Evolutionary conservation across 352 stramenopile genomes (phyloP).

Genomic region (Peronospora destructor): DNA sequence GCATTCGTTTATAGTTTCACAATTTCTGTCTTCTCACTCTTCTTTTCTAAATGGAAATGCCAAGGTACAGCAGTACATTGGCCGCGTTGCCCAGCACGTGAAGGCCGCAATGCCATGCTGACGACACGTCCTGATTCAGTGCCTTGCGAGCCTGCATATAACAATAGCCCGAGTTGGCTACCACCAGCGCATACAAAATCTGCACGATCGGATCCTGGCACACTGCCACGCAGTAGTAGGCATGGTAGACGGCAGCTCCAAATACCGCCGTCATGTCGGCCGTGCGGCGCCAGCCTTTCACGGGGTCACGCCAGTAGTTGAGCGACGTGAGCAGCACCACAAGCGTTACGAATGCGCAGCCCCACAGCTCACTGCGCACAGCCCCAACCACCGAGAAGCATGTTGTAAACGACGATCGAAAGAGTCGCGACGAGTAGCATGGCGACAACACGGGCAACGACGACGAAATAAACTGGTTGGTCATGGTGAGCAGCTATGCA

Average conservation of each 20-base stretch:
- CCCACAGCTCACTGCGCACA: slow-evolving; percentile 50
- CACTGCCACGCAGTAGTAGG: slow-evolving; percentile 55
- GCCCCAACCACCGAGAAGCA: slow-evolving; percentile 54
- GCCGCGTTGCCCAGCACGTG: slow-evolving; percentile 69
- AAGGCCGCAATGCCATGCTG: slow-evolving; percentile 71
- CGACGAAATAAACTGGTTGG: slow-evolving; percentile 1
- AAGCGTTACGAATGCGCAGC: slow-evolving; percentile 50
- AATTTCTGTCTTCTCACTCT: slow-evolving; percentile 5
- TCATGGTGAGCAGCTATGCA: background rate
- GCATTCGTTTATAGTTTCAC: background rate
- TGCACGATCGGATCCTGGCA: slow-evolving; percentile 54
- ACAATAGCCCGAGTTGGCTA: slow-evolving; percentile 66
- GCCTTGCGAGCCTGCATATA: slow-evolving; percentile 60
- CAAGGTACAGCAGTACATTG: slow-evolving; percentile 73
- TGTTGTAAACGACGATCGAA: slow-evolving; percentile 68
- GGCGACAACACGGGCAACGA: slow-evolving; percentile 49
- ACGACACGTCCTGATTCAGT: slow-evolving; percentile 57
- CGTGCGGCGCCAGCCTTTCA: slow-evolving; percentile 65
- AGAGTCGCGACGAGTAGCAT: slow-evolving; percentile 58
- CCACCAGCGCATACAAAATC: slow-evolving; percentile 49
- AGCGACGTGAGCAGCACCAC: slow-evolving; percentile 76
- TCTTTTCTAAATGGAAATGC: slow-evolving; percentile 39
- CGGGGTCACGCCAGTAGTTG: slow-evolving; percentile 78
- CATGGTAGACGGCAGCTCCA: slow-evolving; percentile 49
- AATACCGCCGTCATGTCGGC: slow-evolving; percentile 65